Evolutionary conservation across 2,329 filamentous ascomycete genomes (phyloP).

Genomic region (Aspergillus sp.): DNA sequence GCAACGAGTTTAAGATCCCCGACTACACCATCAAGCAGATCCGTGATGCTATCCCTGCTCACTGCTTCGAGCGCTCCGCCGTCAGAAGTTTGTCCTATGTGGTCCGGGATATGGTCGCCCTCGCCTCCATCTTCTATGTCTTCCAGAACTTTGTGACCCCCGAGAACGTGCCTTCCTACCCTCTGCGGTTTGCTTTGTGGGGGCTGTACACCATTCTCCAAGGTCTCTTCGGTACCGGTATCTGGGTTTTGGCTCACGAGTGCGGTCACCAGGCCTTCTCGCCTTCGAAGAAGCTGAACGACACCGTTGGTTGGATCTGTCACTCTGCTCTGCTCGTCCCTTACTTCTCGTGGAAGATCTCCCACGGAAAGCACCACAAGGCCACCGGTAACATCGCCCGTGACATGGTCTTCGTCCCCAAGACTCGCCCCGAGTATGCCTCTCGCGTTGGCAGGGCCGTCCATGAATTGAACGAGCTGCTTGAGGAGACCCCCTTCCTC

Average conservation of each 20-base stretch:
- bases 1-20: conserved; percentile 87
- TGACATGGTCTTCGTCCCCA: conserved; percentile 98
- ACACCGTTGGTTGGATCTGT: conserved; percentile 83
- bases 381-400: conserved; percentile 94
- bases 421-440: conserved; percentile 76
- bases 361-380: conserved; percentile 99
- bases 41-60: conserved; percentile 90
- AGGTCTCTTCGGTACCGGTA: conserved; percentile 84
- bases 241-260: conserved; percentile 97
- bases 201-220: conserved; percentile 70
- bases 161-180: conserved; percentile 66
- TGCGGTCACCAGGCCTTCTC: conserved; percentile 97
- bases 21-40: conserved; percentile 98
- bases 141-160: conserved; percentile 88
- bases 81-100: conserved; percentile 73
- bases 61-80: conserved; percentile 88
- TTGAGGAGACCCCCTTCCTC: conserved; percentile 87
- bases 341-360: conserved; percentile 99
- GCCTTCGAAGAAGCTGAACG: conserved; percentile 81
- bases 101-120: conserved; percentile 65
- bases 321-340: conserved; percentile 87
- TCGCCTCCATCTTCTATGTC: conserved; percentile 73
- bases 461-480: conserved; percentile 80
- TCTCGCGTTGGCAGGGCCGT: conserved; percentile 63
- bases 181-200: conserved; percentile 60